Conservation (phyloP, 2,329 filamentous ascomycete genomes). For the Fusarium globosum region DNA sequence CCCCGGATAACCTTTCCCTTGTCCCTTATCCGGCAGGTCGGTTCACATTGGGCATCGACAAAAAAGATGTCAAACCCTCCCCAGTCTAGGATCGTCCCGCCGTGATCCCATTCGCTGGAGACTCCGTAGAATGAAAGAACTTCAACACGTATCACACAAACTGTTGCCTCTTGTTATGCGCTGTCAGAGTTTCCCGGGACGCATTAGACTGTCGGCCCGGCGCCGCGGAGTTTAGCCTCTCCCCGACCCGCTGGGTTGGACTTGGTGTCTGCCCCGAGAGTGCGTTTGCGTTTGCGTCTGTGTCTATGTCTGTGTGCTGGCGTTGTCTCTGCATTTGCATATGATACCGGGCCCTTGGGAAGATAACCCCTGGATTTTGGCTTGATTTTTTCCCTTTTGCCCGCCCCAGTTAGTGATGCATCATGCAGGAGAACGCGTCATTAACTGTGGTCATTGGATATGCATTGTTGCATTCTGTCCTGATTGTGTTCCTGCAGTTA, state of each 20-base stretch:
- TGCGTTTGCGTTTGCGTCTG: neutral
- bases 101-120: slow-evolving; percentile 24
- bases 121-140: neutral
- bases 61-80: slow-evolving; percentile 5
- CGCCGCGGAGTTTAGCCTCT: slow-evolving; percentile 31
- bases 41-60: slow-evolving; percentile 37
- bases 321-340: slow-evolving; percentile 26
- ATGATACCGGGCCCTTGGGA: slow-evolving; percentile 30
- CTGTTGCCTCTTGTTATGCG: slow-evolving; percentile 13
- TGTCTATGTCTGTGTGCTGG: slow-evolving; percentile 18
- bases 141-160: slow-evolving; percentile 8
- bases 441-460: slow-evolving; percentile 12
- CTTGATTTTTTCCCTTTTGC: slow-evolving; percentile 2
- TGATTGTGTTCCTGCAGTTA: slow-evolving; percentile 6
- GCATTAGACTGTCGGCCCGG: slow-evolving; percentile 30
- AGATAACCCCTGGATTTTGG: slow-evolving; percentile 10
- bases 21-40: slow-evolving; percentile 25
- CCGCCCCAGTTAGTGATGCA: slow-evolving; percentile 27
- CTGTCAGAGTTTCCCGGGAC: slow-evolving; percentile 15
- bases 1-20: slow-evolving; percentile 21
- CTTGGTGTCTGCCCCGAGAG: neutral
- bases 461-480: slow-evolving; percentile 9
- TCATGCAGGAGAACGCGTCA: slow-evolving; percentile 43
- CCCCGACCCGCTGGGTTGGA: slow-evolving; percentile 31
- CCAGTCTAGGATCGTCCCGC: slow-evolving; percentile 20